These are phyloP conservation scores for Pholiota conissans DNA, from an alignment of 768 basidiomycete genomes.

Conservation along the genomic window DNA sequence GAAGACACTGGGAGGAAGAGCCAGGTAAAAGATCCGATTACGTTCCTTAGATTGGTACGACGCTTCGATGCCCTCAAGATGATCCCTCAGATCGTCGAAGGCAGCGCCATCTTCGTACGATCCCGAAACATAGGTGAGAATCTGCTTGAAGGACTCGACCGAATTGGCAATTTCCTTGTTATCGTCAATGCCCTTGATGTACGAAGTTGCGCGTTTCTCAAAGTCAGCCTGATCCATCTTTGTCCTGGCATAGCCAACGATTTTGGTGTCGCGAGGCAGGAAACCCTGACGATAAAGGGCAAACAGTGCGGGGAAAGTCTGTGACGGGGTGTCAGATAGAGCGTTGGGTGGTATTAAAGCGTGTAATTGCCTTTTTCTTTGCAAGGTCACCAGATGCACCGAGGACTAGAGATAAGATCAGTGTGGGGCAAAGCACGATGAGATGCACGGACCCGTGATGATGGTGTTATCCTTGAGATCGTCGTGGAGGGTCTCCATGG, in stretches of 20 bases:
- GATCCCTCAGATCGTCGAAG: slow-evolving; percentile 75
- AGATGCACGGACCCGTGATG: slow-evolving; percentile 69
- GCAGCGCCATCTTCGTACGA: slow-evolving; percentile 83
- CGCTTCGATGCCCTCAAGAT: slow-evolving; percentile 78
- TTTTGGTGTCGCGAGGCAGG: slow-evolving; percentile 82
- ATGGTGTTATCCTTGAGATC: slow-evolving; percentile 85
- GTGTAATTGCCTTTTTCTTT: slow-evolving; percentile 84
- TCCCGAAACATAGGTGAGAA: slow-evolving; percentile 83
- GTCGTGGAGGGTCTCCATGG: slow-evolving; percentile 75
- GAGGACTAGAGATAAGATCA: slow-evolving; percentile 55
- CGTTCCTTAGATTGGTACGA: slow-evolving; percentile 58
- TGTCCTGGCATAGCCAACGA: slow-evolving; percentile 96
- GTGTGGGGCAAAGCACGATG: slow-evolving; percentile 12
- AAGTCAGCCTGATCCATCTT: slow-evolving; percentile 90
- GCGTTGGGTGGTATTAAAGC: background rate
- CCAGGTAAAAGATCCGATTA: slow-evolving; percentile 95
- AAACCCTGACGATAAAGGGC: slow-evolving; percentile 78
- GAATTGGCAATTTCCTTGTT: slow-evolving; percentile 55
- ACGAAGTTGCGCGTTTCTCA: slow-evolving; percentile 77
- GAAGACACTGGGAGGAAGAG: slow-evolving; percentile 97
- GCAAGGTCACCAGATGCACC: slow-evolving; percentile 97
- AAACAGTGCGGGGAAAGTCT: slow-evolving; percentile 97
- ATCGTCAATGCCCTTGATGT: slow-evolving; percentile 80
- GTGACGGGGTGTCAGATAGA: slow-evolving; percentile 11
- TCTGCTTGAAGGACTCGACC: slow-evolving; percentile 81